phyloP scores from a whole-genome alignment of 441 rosid species.

The Mallotus repandus region DNA sequence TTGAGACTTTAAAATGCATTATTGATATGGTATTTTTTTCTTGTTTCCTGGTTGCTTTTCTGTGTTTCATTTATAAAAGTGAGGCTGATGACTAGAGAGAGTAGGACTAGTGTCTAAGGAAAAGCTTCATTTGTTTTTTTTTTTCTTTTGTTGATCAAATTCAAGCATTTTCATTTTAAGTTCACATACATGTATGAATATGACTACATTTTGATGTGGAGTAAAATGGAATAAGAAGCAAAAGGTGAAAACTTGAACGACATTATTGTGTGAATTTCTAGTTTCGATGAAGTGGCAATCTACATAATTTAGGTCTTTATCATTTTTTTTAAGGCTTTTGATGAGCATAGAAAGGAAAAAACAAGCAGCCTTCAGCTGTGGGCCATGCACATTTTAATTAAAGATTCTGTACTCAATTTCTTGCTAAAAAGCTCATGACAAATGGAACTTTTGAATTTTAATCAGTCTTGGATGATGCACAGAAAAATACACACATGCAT shows the following conservation, averaged over 20 bases:
- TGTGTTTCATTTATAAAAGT: not conserved
- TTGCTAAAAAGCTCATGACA: conserved; percentile 11
- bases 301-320: not conserved
- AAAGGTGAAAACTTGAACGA: not conserved
- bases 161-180: not conserved
- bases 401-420: not conserved
- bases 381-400: not conserved
- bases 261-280: not conserved
- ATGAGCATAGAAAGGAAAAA: not conserved
- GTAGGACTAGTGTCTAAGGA: not conserved
- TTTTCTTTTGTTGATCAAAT: not conserved
- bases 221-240: not conserved
- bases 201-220: not conserved
- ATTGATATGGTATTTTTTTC: too few species aligned
- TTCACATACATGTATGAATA: not conserved
- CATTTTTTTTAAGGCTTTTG: too few species aligned
- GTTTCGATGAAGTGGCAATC: not conserved
- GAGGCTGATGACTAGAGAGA: not conserved
- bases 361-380: conserved; percentile 1
- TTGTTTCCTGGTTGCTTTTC: too few species aligned
- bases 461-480: not conserved
- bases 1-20: not conserved
- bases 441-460: not conserved
- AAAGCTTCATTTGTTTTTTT: not conserved
- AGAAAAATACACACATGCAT: not conserved